Base-by-base conservation (phyloP, 2,329 filamentous ascomycete genomes). In the Stemphylium vesicarium region DNA sequence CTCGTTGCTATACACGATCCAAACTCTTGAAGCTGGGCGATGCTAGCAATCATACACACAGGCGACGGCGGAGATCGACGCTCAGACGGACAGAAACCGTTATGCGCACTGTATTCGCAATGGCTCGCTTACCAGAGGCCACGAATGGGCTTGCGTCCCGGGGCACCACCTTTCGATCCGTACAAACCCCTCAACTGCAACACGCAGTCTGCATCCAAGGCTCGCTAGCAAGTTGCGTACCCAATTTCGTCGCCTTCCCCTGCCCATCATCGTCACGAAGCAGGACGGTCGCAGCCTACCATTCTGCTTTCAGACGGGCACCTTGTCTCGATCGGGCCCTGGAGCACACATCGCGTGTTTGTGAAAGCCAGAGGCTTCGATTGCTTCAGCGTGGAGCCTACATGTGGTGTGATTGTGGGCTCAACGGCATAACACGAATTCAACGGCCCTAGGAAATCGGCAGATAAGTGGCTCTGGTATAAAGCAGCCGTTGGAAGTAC, bases 391-490 rank as follows among this genome's bases (percentile, higher is more conserved):
- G 9, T 29, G 10, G 9, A 29, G 26, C 26, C 26, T 29, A 29
- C 24, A 54, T 31, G 52, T 59, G 57, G 53, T 53, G 50, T 57
- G 48, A 53, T 53, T 51, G 39, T 51, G 16, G 50, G 38, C 59
- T 57, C 57, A 54, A 57, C 62, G 48, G 60, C 60, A 65, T 53
- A 51, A 61, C 45, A 59, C 62, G 59, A 58, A 53, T 54, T 63
- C 57, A 60, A 64, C 63, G 52, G 50, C 29, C 47, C 40, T 52
- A 56, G 41, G 22, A 54, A 50, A 59, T 44, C 54, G 44, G 42
- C 32, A 49, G 46, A 55, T 60, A 46, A 54, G 29, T 57, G 50
- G 38, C 42, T 42, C 29, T 48, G 45, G 51, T 62, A 61, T 61
- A 63, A 49, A 62, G 48, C 39, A 44, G 41, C 47, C 46, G 39